These are phyloP conservation scores for Calycina herbarum DNA, from an alignment of 2,329 filamentous ascomycete species.

Conservation along the genomic window DNA sequence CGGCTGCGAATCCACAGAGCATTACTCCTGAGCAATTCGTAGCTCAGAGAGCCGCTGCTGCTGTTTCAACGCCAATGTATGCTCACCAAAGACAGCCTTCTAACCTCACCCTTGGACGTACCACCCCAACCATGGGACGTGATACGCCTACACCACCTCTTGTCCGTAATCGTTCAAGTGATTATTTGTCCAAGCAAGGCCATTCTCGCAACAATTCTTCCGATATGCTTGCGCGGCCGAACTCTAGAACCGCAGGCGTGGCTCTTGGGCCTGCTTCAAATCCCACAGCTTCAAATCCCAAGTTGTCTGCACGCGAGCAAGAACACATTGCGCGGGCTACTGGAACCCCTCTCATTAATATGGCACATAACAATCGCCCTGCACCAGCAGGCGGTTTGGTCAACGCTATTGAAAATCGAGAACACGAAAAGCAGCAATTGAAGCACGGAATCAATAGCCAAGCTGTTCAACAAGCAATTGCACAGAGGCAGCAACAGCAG, in stretches of 20 bases:
- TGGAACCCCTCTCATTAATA: slow-evolving; percentile 69
- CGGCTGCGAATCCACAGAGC: slow-evolving; percentile 45
- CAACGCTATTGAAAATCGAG: slow-evolving; percentile 75
- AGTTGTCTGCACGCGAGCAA: slow-evolving; percentile 83
- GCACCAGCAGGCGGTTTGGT: slow-evolving; percentile 64
- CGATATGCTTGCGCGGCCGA: slow-evolving; percentile 51
- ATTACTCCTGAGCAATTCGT: slow-evolving; percentile 82
- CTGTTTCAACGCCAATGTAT: slow-evolving; percentile 55
- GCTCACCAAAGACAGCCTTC: slow-evolving; percentile 60
- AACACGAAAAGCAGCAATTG: slow-evolving; percentile 73
- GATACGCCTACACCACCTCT: slow-evolving; percentile 45
- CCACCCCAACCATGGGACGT: slow-evolving; percentile 39
- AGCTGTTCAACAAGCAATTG: slow-evolving; percentile 72
- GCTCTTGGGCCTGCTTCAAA: slow-evolving; percentile 29
- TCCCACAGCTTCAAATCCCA: slow-evolving; percentile 50
- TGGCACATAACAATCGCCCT: slow-evolving; percentile 47
- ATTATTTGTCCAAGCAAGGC: slow-evolving; percentile 29
- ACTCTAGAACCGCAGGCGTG: slow-evolving; percentile 58
- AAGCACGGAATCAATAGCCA: slow-evolving; percentile 68
- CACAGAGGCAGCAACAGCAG: slow-evolving; percentile 60
- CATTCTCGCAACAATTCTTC: slow-evolving; percentile 50
- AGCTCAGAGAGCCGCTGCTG: slow-evolving; percentile 67
- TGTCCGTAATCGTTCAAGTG: slow-evolving; percentile 41
- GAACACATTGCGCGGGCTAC: slow-evolving; percentile 85
- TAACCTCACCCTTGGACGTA: slow-evolving; percentile 46